Percentiles rank a stretch among this genome's conserved stretches.
These are phyloP conservation scores for Rhynchospora pubera DNA, from an alignment of 176 grass and related monocot species.

Conservation along the genomic window DNA sequence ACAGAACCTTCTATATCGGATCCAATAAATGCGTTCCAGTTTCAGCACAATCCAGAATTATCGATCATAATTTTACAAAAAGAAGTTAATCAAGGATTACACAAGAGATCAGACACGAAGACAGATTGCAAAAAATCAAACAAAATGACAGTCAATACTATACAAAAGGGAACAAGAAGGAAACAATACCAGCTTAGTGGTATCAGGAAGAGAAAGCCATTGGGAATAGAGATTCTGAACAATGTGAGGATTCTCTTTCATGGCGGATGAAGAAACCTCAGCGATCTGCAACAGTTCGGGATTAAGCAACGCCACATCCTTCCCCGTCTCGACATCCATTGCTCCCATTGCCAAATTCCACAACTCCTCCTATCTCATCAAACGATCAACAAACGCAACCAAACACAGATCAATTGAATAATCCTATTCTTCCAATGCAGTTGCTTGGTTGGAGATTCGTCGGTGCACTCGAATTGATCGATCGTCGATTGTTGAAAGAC, in stretches of 20 bases:
- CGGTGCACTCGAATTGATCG: not conserved
- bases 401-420: not conserved
- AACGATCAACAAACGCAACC: not conserved
- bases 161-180: conserved; percentile 14
- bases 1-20: not conserved
- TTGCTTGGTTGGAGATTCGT: not conserved
- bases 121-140: not conserved
- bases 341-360: not conserved
- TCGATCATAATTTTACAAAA: not conserved
- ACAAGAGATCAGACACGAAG: not conserved
- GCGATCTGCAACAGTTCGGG: conserved; percentile 42
- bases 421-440: not conserved
- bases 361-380: not conserved
- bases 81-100: not conserved
- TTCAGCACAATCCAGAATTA: not conserved
- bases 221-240: conserved; percentile 68
- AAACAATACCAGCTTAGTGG: conserved; percentile 44
- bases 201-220: conserved; percentile 79
- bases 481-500: not conserved
- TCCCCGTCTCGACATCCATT: conserved; percentile 30
- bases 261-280: conserved; percentile 27
- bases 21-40: not conserved
- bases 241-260: conserved; percentile 45
- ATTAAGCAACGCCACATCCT: conserved; percentile 27
- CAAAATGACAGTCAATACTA: not conserved